Evolutionary conservation across 805 yeast species (phyloP), one percentile per base, ranked within the genome.

Genomic region (Cyberlindnera japonica): DNA sequence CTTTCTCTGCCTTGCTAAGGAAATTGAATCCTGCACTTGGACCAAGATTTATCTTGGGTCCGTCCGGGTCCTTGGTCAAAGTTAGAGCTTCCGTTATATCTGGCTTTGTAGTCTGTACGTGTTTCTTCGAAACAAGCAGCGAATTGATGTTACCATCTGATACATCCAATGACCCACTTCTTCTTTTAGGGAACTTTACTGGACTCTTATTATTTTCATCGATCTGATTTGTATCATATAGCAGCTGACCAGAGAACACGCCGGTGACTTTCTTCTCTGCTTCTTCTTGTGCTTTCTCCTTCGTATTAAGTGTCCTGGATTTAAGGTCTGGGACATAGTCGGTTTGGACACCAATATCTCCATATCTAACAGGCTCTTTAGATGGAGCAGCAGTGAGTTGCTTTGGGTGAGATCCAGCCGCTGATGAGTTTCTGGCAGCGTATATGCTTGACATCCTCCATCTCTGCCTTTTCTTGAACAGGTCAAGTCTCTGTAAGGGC

Each of bases 11-110:
- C 18, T 38, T 44, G 5, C 40, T 42, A 28, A 55, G 17, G 47
- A 57, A 57, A 34, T 50, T 55, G 48, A 57, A 57, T 3, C 61
- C 61, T 6, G 61, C 53, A 47, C 61, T 57, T 43, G 61, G 61
- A 3, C 58, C 60, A 13, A 42, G 10, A 13, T 21, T 34, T 17
- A 39, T 24, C 18, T 33, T 37, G 15, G 32, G 30, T n/a, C 41
- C 40, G 10, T 24, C 31, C 20, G 19, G 20, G 6, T 14, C 16
- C 3, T 21, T 21, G 4, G 40, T 6, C 3, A 22, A 17, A n/a
- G 39, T 9, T 29, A 22, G 21, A 14, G 24, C 7, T 25, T 23
- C 27, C n/a, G 33, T 24, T 15, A 32, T 16, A n/a, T 46, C 46
- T 14, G 28, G 28, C 21, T 44, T 45, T 28, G 35, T 32, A 15